Conservation (phyloP, 129 eudicot genomes). For the Chrysanthemum seticuspe region DNA sequence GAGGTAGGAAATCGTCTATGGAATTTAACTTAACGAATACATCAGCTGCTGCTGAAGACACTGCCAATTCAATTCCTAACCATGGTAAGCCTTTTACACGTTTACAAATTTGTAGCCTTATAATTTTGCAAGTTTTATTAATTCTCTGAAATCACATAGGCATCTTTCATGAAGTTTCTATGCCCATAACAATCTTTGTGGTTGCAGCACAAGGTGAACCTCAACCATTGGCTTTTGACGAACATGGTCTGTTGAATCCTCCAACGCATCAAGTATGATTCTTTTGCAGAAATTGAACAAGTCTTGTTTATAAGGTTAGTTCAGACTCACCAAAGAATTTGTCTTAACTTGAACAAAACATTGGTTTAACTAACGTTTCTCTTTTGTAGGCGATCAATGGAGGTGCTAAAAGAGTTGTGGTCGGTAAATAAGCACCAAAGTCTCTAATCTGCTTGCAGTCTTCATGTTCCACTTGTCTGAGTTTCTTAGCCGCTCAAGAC, state of each 20-base stretch:
- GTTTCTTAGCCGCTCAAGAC: not conserved
- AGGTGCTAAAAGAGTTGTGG: not conserved
- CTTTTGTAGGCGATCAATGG: slow-evolving; percentile 19
- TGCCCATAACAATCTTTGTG: slow-evolving; percentile 7
- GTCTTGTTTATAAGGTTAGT: slow-evolving; percentile 23
- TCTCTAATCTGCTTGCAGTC: slow-evolving; percentile 6
- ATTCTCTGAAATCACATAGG: no score
- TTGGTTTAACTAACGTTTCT: not conserved
- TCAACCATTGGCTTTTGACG: slow-evolving; percentile 37
- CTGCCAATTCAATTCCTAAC: slow-evolving; percentile 37
- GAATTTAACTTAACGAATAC: slow-evolving; percentile 32
- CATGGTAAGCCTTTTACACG: slow-evolving; percentile 13
- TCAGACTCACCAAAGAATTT: not conserved
- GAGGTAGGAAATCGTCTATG: slow-evolving; percentile 33
- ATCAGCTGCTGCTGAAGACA: slow-evolving; percentile 41
- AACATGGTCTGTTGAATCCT: slow-evolving; percentile 22
- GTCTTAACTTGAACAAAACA: not conserved
- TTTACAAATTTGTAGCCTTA: not conserved
- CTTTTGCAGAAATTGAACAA: slow-evolving; percentile 6
- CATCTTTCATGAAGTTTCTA: not conserved
- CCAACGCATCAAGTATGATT: slow-evolving; percentile 32
- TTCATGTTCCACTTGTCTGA: not conserved
- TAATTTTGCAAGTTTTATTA: not conserved
- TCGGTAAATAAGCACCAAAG: slow-evolving; percentile 17
- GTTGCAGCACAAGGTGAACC: slow-evolving; percentile 24